phyloP scores from a whole-genome alignment of 2,329 filamentous ascomycete species.

The Penicillium vulpinum region DNA sequence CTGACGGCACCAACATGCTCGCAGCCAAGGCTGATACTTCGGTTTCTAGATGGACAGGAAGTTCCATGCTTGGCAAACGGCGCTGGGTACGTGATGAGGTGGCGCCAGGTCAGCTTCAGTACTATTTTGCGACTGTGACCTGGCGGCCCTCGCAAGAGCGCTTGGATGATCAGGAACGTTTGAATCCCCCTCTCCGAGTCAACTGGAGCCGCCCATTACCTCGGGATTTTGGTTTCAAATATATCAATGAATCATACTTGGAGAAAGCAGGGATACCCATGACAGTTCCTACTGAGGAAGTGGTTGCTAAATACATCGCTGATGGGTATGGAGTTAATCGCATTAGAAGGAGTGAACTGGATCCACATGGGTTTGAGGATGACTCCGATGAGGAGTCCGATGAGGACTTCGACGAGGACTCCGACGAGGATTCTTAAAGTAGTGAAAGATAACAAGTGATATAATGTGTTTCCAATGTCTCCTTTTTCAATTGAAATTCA shows the following conservation, averaged over 20 bases:
- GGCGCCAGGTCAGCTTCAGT: conserved; percentile 42
- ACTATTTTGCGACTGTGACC: conserved; percentile 46
- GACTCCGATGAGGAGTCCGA: background rate
- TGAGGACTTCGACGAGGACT: background rate
- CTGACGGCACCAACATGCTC: conserved; percentile 35
- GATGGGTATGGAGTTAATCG: background rate
- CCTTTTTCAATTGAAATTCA: background rate
- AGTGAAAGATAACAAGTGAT: too few relatives aligned
- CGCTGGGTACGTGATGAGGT: conserved; percentile 50
- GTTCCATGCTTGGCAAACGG: conserved; percentile 42
- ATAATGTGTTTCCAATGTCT: background rate
- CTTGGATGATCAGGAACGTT: background rate
- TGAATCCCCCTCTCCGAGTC: background rate
- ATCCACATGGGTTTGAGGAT: background rate
- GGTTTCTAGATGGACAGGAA: conserved; percentile 48
- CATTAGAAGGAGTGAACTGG: too few relatives aligned
- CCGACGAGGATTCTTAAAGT: background rate
- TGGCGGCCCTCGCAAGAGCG: conserved; percentile 28
- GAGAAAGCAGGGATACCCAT: background rate
- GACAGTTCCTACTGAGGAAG: background rate
- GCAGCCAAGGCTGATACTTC: conserved; percentile 31
- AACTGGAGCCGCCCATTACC: conserved; percentile 1
- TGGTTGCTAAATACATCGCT: background rate
- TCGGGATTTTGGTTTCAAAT: background rate
- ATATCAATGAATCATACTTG: background rate